A percentile compares a stretch with the other conserved stretches of the same genome.
phyloP scores from a whole-genome alignment of 495 filamentous ascomycete species.

The Letharia columbiana region DNA sequence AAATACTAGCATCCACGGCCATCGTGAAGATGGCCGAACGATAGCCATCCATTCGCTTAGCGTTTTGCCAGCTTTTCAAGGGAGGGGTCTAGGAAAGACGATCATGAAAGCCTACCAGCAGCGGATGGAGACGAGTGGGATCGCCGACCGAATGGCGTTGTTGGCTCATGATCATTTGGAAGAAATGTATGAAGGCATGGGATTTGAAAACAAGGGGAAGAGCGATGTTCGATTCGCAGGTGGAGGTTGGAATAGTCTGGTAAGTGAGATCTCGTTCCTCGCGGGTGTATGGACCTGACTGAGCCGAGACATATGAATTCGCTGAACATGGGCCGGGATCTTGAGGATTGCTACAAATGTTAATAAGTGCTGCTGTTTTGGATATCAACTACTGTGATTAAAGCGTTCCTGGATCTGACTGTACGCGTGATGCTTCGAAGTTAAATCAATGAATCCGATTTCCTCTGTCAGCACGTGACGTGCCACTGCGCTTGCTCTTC shows the following conservation, averaged over 20 bases:
- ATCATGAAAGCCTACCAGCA: slow-evolving; percentile 70
- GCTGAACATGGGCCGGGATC: slow-evolving; percentile 1
- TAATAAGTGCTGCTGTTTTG: neutral
- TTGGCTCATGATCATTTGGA: slow-evolving; percentile 68
- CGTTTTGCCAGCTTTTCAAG: slow-evolving; percentile 66
- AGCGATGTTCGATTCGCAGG: slow-evolving; percentile 64
- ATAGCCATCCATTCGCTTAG: slow-evolving; percentile 76
- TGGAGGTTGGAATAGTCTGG: slow-evolving; percentile 64
- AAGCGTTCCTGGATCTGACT: neutral
- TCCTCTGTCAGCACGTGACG: neutral
- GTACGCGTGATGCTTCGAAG: neutral
- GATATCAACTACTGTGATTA: neutral
- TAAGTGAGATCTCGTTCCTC: slow-evolving; percentile 1
- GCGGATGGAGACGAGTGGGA: slow-evolving; percentile 53
- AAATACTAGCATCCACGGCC: slow-evolving; percentile 33
- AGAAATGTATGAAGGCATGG: slow-evolving; percentile 66
- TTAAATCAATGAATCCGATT: neutral
- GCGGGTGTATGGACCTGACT: neutral
- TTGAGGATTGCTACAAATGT: neutral
- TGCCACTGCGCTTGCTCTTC: neutral
- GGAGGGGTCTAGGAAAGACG: slow-evolving; percentile 63
- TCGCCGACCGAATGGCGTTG: slow-evolving; percentile 65
- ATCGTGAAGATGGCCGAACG: slow-evolving; percentile 64
- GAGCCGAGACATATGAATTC: slow-evolving; percentile 15
- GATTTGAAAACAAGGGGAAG: slow-evolving; percentile 59